phyloP scores from a whole-genome alignment of 371 early-diverging fungal species.

The Mucor plumbeus region DNA sequence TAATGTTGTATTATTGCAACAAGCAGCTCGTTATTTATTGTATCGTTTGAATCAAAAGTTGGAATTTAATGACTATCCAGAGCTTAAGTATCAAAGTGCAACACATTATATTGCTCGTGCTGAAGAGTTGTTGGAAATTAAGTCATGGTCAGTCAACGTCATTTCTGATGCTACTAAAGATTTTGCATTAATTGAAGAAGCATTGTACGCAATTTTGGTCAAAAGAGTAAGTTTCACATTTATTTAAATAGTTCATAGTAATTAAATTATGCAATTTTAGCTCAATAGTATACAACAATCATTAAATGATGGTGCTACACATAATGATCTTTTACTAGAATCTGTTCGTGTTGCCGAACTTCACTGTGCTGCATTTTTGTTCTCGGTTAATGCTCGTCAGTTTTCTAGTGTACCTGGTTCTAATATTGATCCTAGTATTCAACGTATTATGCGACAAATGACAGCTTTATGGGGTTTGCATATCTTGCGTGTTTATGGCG shows the following conservation, averaged over 20 bases:
- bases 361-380: conserved; percentile 45
- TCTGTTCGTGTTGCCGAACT: conserved; percentile 43
- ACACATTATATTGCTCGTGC: conserved; percentile 34
- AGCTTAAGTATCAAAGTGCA: conserved; percentile 44
- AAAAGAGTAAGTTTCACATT: conserved; percentile 31
- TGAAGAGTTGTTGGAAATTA: conserved; percentile 28
- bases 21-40: conserved; percentile 48
- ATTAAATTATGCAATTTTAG: conserved; percentile 13
- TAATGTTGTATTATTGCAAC: conserved; percentile 69
- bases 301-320: conserved; percentile 23
- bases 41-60: conserved; percentile 29
- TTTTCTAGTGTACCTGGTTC: conserved; percentile 34
- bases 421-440: conserved; percentile 20
- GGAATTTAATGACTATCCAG: conserved; percentile 30
- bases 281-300: conserved; percentile 34
- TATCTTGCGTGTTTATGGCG: conserved; percentile 46
- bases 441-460: conserved; percentile 38
- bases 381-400: conserved; percentile 33
- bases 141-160: conserved; percentile 29
- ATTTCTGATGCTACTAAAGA: conserved; percentile 30
- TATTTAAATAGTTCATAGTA: too few species aligned
- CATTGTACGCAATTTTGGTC: conserved; percentile 30
- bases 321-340: conserved; percentile 44
- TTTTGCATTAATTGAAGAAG: conserved; percentile 35
- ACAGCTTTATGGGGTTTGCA: conserved; percentile 49